A percentile compares a stretch with the other conserved stretches of the same genome.
Conservation (phyloP, 73 alveolate species). For the Paramecium tetraurelia region DNA sequence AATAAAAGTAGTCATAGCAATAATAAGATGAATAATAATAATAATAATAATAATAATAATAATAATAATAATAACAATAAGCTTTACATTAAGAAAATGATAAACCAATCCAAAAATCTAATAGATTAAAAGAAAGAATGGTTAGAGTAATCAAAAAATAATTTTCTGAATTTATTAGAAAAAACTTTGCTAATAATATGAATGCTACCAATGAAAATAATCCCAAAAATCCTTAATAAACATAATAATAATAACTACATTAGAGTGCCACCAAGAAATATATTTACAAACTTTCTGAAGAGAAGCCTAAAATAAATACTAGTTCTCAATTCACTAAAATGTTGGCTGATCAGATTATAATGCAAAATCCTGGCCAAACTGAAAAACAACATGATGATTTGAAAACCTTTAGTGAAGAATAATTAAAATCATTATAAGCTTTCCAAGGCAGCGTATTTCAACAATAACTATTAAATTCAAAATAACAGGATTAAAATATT, state of each 20-base stretch:
- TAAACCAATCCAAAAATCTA: not conserved
- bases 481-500: not conserved
- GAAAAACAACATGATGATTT: not conserved
- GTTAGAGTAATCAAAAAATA: slow-evolving; percentile 13
- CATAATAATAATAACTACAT: not conserved
- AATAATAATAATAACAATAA: not conserved
- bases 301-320: not conserved
- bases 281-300: not conserved
- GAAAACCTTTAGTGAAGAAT: not conserved
- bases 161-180: slow-evolving; percentile 6
- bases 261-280: not conserved
- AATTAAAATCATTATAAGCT: not conserved
- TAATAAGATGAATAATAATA: not conserved
- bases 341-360: not conserved
- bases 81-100: not conserved
- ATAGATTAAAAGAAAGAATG: not conserved
- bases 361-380: not conserved
- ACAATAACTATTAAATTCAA: not conserved
- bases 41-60: not conserved
- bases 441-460: not conserved
- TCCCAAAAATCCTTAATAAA: not conserved
- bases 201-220: not conserved
- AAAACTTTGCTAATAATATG: not conserved
- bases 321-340: not conserved
- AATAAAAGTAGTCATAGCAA: not conserved